A percentile compares a stretch with the other conserved stretches of the same genome.
phyloP scores from a whole-genome alignment of 306 rosid species.

The Elaeagnus macrophylla region DNA sequence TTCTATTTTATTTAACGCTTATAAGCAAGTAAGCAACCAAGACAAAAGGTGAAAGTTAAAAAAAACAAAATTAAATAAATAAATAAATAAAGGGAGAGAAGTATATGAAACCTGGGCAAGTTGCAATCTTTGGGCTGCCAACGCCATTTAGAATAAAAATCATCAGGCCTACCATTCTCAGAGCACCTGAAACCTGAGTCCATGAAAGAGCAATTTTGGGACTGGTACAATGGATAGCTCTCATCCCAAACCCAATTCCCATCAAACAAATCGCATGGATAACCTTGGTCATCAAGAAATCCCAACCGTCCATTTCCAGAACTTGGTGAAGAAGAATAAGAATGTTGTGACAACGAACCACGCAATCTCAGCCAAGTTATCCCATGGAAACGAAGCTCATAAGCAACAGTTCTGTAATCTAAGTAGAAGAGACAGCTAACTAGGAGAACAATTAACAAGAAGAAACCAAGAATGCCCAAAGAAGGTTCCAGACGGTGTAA shows the following conservation, averaged over 20 bases:
- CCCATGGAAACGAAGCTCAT: constrained; percentile 27
- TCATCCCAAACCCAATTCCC: constrained; percentile 96
- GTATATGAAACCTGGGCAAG: constrained; percentile 61
- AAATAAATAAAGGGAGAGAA: not conserved
- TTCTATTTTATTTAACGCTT: too few species aligned
- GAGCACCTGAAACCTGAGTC: constrained; percentile 77
- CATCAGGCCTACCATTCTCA: constrained; percentile 67
- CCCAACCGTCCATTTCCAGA: constrained; percentile 21
- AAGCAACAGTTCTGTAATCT: constrained; percentile 26
- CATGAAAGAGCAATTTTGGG: constrained; percentile 51
- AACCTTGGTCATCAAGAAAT: constrained; percentile 42
- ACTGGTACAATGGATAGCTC: constrained; percentile 60
- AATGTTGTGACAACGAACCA: constrained; percentile 9
- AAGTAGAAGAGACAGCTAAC: constrained; percentile 43
- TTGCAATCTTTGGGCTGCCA: constrained; percentile 81
- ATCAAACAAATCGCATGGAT: constrained; percentile 52
- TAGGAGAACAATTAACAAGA: constrained; percentile 38
- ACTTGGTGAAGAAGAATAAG: constrained; percentile 5
- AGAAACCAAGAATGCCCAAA: constrained; percentile 36
- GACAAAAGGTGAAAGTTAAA: too few species aligned
- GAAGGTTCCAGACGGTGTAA: constrained; percentile 50
- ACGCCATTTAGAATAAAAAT: constrained; percentile 71
- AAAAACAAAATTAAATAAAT: not conserved
- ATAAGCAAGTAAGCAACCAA: too few species aligned
- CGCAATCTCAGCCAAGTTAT: constrained; percentile 21